Base-by-base conservation (phyloP, 352 stramenopile species). In the Phytophthora sp. region DNA sequence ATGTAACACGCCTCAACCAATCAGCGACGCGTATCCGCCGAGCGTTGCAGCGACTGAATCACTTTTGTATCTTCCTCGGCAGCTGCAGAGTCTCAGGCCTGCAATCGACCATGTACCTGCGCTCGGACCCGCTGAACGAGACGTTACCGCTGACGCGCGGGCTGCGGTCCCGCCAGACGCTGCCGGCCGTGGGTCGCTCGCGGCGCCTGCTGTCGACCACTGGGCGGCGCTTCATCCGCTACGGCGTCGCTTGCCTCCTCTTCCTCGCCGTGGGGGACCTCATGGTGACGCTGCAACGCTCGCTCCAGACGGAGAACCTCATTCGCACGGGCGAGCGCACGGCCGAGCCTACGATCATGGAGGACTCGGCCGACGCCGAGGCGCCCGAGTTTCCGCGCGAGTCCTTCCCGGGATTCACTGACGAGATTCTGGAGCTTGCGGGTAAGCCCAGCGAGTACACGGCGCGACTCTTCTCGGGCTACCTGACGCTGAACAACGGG, bases 401-500 rank as follows among this genome's bases (percentile, higher is more conserved):
- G 20, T 26, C 54, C 12, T 89, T 83, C 56, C 63, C 66, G 4
- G 83, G 81, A 12, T 71, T 53, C 0, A 30, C 38, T 0, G 81
- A 92, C 71, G 66, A 85, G 63, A 89, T 91, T 71, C 11, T 71
- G 21, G 42, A 66, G 24, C 53, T 86, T 20, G 39, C 62, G 1
- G 81, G 77, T 45, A 79, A 81, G 45, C 82, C 80, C 4, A 60
- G 49, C n/a, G 58, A 72, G n/a, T 91, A 91, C 70, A 77, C 53
- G 1, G 57, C 70, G 13, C 71, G 76, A 7, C 71, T 89, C 29
- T 89, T 83, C 60, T 89, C 80, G 2, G 82, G 82, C 12, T 91
- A 89, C 45, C 52, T 91, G 45, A 54, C 73, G 4, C 63, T 88
- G 12, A 42, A 39, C 20, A 89, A 89, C 47, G 80, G 80, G 24